Evolutionary conservation across 2,329 filamentous ascomycete species (phyloP), one percentile per base, ranked within the genome.

Genomic region (Cadophora sp.): DNA sequence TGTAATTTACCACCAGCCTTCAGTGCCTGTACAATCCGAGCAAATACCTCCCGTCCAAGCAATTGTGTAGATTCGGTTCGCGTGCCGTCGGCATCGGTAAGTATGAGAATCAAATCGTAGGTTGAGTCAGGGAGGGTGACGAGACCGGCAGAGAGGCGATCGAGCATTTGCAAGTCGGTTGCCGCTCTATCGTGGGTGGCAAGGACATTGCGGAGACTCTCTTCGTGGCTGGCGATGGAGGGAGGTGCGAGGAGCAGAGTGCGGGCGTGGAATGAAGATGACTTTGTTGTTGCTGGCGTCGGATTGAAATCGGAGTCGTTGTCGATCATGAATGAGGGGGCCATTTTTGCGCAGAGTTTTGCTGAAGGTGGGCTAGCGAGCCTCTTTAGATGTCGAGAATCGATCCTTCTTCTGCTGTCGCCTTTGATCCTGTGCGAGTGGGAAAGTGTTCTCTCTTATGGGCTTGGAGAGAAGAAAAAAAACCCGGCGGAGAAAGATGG

Each of bases 81-180:
- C 59, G 89, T 84, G 72, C 89, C 89, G 77, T 93, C 89, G 67
- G 90, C 86, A 79, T 94, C 93, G 71, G 92, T 91, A 71, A 98
- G 89, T 64, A 99, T 86, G 59, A 97, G 87, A 53, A 98, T 87
- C 53, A 92, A 81, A 79, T 97, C 92, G 83, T 99, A 99, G 65
- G 92, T 92, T 60, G 87, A 83, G 64, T 87, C 74, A 1, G 94
- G 91, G 0, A 99, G 89, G 8, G 89, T 84, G 67, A 96, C 92
- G 46, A 97, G 85, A 70, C 93, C 93, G 43, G 92, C 87, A 1
- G 92, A 89, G 50, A 99, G 87, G 62, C 96, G 93, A 82, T 99
- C 96, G 70, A 99, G 91, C 96, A 99, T 99, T 80, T 98, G 96
- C 64, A 99, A 85, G 78, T 99, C 96, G 70, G 94, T 95, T 56